Conservation (phyloP, 805 yeast genomes). For the Candida corydali region DNA sequence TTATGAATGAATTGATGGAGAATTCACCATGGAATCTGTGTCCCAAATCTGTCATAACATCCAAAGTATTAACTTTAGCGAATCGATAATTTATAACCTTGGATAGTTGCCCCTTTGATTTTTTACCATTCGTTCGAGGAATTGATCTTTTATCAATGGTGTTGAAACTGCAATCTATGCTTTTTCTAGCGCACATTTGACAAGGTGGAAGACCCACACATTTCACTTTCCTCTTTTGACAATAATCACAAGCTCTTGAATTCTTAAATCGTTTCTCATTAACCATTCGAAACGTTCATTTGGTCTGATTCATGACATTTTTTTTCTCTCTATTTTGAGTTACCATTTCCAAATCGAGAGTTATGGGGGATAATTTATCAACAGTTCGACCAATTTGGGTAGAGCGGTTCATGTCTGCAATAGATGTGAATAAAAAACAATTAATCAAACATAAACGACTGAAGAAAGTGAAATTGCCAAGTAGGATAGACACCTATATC, state of each 20-base stretch:
- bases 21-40: conserved; percentile 30
- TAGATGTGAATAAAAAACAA: background rate
- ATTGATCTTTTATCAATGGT: conserved; percentile 17
- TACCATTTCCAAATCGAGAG: background rate
- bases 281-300: background rate
- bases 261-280: conserved; percentile 28
- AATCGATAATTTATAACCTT: background rate
- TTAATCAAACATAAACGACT: background rate
- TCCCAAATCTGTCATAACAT: background rate
- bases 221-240: conserved; percentile 37
- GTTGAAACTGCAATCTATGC: conserved; percentile 26
- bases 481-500: background rate
- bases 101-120: background rate
- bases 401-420: background rate
- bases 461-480: background rate
- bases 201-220: conserved; percentile 33
- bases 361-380: background rate
- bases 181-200: conserved; percentile 25
- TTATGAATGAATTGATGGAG: conserved; percentile 35
- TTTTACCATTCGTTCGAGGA: conserved; percentile 8
- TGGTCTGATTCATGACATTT: background rate
- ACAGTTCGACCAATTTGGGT: conserved; percentile 1
- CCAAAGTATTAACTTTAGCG: background rate
- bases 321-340: background rate
- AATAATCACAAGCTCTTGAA: conserved; percentile 44